Percentiles rank a stretch among this genome's conserved stretches.
Conservation (phyloP, 805 yeast species). For the Pichia nakasei region DNA sequence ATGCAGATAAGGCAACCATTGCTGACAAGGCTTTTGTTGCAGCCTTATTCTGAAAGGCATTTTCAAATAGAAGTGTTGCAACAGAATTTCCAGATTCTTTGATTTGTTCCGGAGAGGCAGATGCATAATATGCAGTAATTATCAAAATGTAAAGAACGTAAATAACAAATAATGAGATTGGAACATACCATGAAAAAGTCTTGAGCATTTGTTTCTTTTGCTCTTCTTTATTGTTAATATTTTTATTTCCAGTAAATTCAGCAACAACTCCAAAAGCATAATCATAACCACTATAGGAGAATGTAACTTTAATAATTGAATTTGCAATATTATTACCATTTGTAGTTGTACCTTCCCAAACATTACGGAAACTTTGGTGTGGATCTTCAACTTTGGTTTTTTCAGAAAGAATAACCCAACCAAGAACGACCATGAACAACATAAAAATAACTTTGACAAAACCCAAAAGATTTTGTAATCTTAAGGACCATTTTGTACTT, state of each 20-base stretch:
- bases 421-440: conserved; percentile 60
- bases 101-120: conserved; percentile 51
- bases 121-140: conserved; percentile 74
- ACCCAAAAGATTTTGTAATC: conserved; percentile 59
- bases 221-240: conserved; percentile 24
- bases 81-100: conserved; percentile 56
- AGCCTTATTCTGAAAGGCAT: conserved; percentile 51
- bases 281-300: conserved; percentile 33
- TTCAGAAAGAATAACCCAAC: conserved; percentile 79
- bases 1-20: conserved; percentile 71
- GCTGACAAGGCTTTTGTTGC: conserved; percentile 66
- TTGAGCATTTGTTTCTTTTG: conserved; percentile 37
- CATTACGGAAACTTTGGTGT: conserved; percentile 25
- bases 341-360: conserved; percentile 33
- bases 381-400: conserved; percentile 33
- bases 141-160: conserved; percentile 65
- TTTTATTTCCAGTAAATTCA: conserved; percentile 31
- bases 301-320: conserved; percentile 36
- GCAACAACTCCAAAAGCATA: conserved; percentile 32
- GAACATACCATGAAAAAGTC: conserved; percentile 66
- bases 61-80: conserved; percentile 67
- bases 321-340: conserved; percentile 35
- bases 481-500: conserved; percentile 57
- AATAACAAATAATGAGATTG: conserved; percentile 53
- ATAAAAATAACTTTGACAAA: conserved; percentile 66